Conservation (phyloP, 306 rosid genomes). For the Carpinus viminea region DNA sequence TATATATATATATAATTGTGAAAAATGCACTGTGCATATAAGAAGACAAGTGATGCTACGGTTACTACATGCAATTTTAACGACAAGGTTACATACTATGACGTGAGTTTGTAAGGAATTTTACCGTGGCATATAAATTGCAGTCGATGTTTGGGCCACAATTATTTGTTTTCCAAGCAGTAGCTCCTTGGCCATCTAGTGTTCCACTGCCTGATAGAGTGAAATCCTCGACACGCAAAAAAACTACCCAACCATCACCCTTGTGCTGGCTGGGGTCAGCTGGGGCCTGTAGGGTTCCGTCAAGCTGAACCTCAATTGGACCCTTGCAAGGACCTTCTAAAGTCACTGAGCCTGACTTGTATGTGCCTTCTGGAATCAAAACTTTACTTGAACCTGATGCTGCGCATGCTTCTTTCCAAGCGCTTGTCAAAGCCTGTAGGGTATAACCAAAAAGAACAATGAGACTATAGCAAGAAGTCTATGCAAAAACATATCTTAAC, state of each 20-base stretch:
- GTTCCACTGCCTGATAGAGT: constrained; percentile 22
- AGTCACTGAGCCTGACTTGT: constrained; percentile 8
- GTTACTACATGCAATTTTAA: no score
- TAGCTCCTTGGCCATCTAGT: constrained; percentile 35
- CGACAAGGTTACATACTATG: no score
- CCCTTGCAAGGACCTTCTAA: constrained; percentile 39
- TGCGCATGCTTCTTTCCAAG: constrained; percentile 35
- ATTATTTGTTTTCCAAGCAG: constrained; percentile 27
- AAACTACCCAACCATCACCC: constrained; percentile 15
- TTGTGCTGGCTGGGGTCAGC: constrained; percentile 1
- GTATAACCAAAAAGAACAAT: background rate
- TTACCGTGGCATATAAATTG: no score
- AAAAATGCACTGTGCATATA: no score
- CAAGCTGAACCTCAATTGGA: constrained; percentile 10
- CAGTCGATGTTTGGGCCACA: background rate
- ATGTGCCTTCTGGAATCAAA: constrained; percentile 18
- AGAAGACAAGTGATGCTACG: no score
- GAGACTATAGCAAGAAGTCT: no score
- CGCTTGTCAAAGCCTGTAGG: constrained; percentile 11
- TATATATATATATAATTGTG: no score
- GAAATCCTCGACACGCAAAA: constrained; percentile 17
- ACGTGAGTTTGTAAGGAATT: no score
- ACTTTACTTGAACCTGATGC: constrained; percentile 1
- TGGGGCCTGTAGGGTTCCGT: constrained; percentile 26
- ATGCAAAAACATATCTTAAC: no score